These are phyloP conservation scores for Paraconiothyrium sp. DNA, from an alignment of 2,329 filamentous ascomycete species.

Conservation along the genomic window DNA sequence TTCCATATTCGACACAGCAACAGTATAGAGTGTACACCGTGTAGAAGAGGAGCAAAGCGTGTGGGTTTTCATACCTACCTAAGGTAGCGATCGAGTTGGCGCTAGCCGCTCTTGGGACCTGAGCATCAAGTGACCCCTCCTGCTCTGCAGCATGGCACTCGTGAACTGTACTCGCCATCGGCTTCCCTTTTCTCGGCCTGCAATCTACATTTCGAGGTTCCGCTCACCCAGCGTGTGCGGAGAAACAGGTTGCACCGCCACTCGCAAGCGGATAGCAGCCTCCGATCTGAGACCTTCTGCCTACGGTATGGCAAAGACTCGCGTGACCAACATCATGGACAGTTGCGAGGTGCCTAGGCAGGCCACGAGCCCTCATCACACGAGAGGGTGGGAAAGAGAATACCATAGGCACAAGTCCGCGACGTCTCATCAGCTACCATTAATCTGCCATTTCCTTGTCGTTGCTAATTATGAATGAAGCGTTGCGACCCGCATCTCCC, in stretches of 20 bases:
- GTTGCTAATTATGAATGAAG: conserved; percentile 32
- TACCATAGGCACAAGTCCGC: conserved; percentile 4
- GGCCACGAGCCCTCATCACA: conserved; percentile 45
- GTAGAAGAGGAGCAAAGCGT: too few relatives aligned
- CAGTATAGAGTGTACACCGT: too few relatives aligned
- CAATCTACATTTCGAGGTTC: too few relatives aligned
- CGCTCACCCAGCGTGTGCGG: background rate
- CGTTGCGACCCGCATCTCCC: conserved; percentile 39
- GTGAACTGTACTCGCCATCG: too few relatives aligned
- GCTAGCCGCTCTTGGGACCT: too few relatives aligned
- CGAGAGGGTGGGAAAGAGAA: conserved; percentile 14
- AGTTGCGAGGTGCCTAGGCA: conserved; percentile 22
- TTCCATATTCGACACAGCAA: too few relatives aligned
- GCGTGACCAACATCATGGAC: conserved; percentile 39
- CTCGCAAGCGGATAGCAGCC: conserved; percentile 4
- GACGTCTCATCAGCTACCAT: background rate
- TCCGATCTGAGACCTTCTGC: conserved; percentile 37
- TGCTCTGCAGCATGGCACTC: too few relatives aligned
- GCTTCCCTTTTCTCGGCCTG: too few relatives aligned
- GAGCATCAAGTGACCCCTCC: too few relatives aligned
- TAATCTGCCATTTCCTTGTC: conserved; percentile 4
- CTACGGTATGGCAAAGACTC: conserved; percentile 23
- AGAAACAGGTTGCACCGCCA: background rate
- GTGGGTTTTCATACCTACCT: too few relatives aligned
- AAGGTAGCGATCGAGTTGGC: too few relatives aligned